phyloP scores from a whole-genome alignment of 208 protist genomes.

The Perkinsela sp. region DNA sequence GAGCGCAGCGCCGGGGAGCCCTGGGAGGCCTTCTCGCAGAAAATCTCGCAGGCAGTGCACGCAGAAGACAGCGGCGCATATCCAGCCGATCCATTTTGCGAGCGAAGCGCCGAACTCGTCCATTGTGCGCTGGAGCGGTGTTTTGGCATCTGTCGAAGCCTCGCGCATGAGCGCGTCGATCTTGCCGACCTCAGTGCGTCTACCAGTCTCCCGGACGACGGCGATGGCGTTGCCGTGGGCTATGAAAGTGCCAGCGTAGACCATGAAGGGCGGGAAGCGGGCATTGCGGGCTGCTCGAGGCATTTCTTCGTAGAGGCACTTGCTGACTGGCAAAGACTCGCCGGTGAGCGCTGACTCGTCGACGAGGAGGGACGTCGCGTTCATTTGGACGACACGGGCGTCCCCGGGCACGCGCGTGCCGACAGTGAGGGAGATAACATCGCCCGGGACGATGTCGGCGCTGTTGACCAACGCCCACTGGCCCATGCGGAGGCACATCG shows the following conservation, averaged over 20 bases:
- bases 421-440: constrained; percentile 68
- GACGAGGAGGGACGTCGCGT: constrained; percentile 46
- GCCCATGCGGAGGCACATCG: constrained; percentile 32
- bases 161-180: constrained; percentile 58
- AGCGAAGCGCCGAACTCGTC: constrained; percentile 78
- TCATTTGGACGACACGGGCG: constrained; percentile 44
- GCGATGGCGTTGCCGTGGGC: constrained; percentile 58
- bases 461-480: constrained; percentile 13
- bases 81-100: constrained; percentile 54
- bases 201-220: constrained; percentile 70
- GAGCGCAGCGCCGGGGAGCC: constrained; percentile 20
- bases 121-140: constrained; percentile 77
- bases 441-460: constrained; percentile 69
- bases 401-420: constrained; percentile 83
- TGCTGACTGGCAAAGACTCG: constrained; percentile 55
- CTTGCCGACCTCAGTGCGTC: constrained; percentile 67
- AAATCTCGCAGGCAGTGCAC: constrained; percentile 59
- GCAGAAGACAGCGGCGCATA: constrained; percentile 55
- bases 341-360: constrained; percentile 78
- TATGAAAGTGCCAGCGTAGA: constrained; percentile 72
- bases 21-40: constrained; percentile 22
- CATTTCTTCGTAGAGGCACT: constrained; percentile 13
- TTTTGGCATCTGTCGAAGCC: constrained; percentile 47
- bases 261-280: constrained; percentile 51
- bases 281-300: constrained; percentile 8